These are phyloP conservation scores for Cercospora canescens DNA, from an alignment of 2,329 filamentous ascomycete species.

Conservation along the genomic window DNA sequence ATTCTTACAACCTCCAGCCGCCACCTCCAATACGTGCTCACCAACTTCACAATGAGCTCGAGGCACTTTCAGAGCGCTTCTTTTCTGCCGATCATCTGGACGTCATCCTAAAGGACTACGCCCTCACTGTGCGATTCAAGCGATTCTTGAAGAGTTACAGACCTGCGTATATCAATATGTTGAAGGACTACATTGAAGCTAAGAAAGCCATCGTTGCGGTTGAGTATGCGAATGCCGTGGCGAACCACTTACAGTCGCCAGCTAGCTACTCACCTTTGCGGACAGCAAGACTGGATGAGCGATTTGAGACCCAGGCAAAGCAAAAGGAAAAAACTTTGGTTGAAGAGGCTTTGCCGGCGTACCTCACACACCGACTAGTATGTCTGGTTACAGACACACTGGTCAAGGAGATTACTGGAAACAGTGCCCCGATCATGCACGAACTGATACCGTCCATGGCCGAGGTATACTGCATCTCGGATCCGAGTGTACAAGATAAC, in stretches of 20 bases:
- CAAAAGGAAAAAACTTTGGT: constrained; percentile 39
- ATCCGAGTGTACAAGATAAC: constrained; percentile 45
- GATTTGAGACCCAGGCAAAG: constrained; percentile 39
- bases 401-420: constrained; percentile 46
- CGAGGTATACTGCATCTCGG: constrained; percentile 48
- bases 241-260: constrained; percentile 33
- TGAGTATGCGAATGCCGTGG: constrained; percentile 48
- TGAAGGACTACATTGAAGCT: constrained; percentile 42
- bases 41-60: constrained; percentile 31
- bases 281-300: constrained; percentile 40
- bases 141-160: constrained; percentile 43
- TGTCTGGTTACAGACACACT: constrained; percentile 44
- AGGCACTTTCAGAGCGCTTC: constrained; percentile 40
- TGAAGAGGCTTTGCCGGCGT: constrained; percentile 44
- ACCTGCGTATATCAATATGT: constrained; percentile 35
- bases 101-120: constrained; percentile 41
- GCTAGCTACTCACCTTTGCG: constrained; percentile 27
- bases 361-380: constrained; percentile 43
- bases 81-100: constrained; percentile 47
- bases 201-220: constrained; percentile 46
- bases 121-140: constrained; percentile 38
- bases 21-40: constrained; percentile 37
- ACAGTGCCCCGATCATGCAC: constrained; percentile 41
- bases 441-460: constrained; percentile 45
- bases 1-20: constrained; percentile 42